phyloP scores from a whole-genome alignment of 2,329 filamentous ascomycete species.

The Mariannaea elegans region DNA sequence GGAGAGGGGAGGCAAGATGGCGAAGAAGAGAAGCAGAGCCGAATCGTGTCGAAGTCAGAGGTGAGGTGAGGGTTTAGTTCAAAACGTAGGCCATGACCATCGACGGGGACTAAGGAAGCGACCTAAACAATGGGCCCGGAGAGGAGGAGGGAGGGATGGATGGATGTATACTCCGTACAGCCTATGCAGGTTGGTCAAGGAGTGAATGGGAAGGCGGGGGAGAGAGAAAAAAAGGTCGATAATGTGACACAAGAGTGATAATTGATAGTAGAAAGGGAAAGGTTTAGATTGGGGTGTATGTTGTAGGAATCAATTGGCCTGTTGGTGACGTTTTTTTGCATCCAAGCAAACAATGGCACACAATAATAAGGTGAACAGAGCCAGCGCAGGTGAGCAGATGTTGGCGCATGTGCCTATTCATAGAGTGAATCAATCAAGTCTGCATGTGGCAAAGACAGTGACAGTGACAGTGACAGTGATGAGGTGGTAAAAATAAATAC shows the following conservation, averaged over 20 bases:
- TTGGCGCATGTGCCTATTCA: not conserved
- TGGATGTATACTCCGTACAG: no score
- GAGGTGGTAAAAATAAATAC: no score
- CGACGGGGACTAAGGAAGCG: not conserved
- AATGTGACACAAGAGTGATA: no score
- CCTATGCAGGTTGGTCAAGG: no score
- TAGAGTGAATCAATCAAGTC: no score
- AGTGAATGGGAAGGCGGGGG: no score
- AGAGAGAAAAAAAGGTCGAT: no score
- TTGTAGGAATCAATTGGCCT: conserved; percentile 9
- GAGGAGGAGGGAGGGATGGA: not conserved
- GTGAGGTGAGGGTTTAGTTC: conserved; percentile 6
- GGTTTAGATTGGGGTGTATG: not conserved
- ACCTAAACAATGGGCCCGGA: not conserved
- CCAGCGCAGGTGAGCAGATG: not conserved
- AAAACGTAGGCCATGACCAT: conserved; percentile 27
- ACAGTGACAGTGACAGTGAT: no score
- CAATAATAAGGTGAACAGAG: not conserved
- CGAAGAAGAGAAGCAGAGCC: not conserved
- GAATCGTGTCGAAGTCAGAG: not conserved
- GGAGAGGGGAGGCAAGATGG: not conserved
- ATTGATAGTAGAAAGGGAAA: no score
- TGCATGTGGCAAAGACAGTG: no score
- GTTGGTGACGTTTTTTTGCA: not conserved
- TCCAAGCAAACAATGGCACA: not conserved